phyloP scores from a whole-genome alignment of 345 rosid genomes.

The Stellera chamaejasme region DNA sequence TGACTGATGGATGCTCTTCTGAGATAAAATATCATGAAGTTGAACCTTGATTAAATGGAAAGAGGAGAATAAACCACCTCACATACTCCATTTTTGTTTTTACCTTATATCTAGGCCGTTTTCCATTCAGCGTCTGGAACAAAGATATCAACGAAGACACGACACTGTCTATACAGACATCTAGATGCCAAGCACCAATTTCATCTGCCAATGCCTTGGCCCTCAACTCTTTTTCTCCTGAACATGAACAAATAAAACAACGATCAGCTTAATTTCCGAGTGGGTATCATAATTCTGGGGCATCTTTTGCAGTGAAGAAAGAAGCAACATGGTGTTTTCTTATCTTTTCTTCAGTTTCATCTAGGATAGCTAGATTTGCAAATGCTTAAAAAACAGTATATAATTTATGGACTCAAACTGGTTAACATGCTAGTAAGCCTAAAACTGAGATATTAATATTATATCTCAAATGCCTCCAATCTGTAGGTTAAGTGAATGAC shows the following conservation, averaged over 20 bases:
- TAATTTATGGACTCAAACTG: too few species aligned
- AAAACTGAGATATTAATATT: too few species aligned
- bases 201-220: slow-evolving; percentile 82
- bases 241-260: slow-evolving; percentile 36
- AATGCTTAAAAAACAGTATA: too few species aligned
- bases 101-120: slow-evolving; percentile 76
- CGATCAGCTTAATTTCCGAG: not conserved
- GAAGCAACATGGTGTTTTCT: too few species aligned
- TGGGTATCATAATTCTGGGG: too few species aligned
- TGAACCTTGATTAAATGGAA: not conserved
- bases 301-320: too few species aligned
- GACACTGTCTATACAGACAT: slow-evolving; percentile 70
- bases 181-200: slow-evolving; percentile 96
- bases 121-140: slow-evolving; percentile 82
- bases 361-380: too few species aligned
- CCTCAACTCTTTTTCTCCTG: slow-evolving; percentile 52
- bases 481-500: too few species aligned
- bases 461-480: too few species aligned
- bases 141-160: slow-evolving; percentile 69
- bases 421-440: too few species aligned
- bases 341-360: too few species aligned
- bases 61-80: too few species aligned
- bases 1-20: not conserved
- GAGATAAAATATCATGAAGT: not conserved
- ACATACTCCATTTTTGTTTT: not conserved